Conservation (phyloP, 352 stramenopile species). For the Blastocystis hominis region DNA sequence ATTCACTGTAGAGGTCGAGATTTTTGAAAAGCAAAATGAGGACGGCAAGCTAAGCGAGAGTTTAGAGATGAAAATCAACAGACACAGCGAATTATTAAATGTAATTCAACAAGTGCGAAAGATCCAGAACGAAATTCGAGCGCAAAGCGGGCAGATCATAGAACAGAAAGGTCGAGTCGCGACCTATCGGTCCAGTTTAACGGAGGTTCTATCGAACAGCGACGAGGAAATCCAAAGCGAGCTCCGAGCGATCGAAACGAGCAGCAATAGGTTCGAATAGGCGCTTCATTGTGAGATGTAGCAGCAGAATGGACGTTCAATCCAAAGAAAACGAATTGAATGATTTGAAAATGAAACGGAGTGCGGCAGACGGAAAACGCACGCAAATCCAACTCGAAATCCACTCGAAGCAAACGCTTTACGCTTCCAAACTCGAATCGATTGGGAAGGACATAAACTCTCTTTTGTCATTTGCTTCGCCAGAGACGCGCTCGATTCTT, state of each 20-base stretch:
- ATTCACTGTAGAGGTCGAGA: constrained; percentile 61
- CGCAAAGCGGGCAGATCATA: neutral
- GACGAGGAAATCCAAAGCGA: neutral
- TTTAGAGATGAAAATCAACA: constrained; percentile 62
- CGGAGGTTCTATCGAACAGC: neutral
- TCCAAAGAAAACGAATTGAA: too few species aligned
- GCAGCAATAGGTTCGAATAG: neutral
- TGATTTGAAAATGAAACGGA: too few species aligned
- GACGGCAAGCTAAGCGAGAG: constrained; percentile 65
- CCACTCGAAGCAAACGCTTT: too few species aligned
- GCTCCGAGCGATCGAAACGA: neutral
- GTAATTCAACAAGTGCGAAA: constrained; percentile 63
- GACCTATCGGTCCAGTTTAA: neutral
- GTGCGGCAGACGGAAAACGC: too few species aligned
- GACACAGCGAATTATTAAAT: constrained; percentile 35
- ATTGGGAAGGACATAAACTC: too few species aligned
- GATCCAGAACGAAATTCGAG: constrained; percentile 52
- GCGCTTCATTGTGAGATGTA: too few species aligned
- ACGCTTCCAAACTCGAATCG: too few species aligned
- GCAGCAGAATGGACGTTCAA: too few species aligned
- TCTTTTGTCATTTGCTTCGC: too few species aligned
- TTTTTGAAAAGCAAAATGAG: constrained; percentile 60
- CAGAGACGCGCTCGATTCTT: too few species aligned
- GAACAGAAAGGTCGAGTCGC: constrained; percentile 27
- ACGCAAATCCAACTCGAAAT: too few species aligned